Percentiles rank a stretch among this genome's conserved stretches.
Conservation (phyloP, 2,329 filamentous ascomycete genomes). For the Phoma sp. region DNA sequence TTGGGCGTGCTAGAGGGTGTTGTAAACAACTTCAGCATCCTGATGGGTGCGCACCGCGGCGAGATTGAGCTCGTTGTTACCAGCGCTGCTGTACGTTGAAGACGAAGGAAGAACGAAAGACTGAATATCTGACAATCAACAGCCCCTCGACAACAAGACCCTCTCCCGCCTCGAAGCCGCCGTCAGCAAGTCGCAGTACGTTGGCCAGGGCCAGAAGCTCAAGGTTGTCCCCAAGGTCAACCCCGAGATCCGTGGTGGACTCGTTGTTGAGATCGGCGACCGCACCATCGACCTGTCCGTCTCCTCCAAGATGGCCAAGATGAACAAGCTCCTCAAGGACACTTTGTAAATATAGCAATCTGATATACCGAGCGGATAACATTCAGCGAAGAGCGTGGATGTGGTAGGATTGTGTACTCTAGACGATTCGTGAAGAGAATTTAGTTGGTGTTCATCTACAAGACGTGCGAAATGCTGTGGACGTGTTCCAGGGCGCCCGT, state of each 20-base stretch:
- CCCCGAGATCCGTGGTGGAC: conserved; percentile 90
- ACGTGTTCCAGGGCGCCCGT: background rate
- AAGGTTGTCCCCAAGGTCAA: conserved; percentile 97
- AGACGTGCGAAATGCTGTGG: background rate
- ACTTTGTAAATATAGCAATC: conserved; percentile 77
- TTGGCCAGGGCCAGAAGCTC: conserved; percentile 93
- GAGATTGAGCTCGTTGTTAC: conserved; percentile 94
- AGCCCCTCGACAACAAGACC: conserved; percentile 88
- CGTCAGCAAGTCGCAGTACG: conserved; percentile 87
- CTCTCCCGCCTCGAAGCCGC: conserved; percentile 85
- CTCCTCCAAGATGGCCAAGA: conserved; percentile 91
- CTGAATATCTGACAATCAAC: conserved; percentile 25
- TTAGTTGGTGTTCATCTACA: conserved; percentile 23
- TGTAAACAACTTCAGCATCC: conserved; percentile 81
- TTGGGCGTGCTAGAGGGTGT: conserved; percentile 82
- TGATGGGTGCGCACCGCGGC: conserved; percentile 88
- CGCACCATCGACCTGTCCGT: conserved; percentile 98
- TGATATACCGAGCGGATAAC: conserved; percentile 20
- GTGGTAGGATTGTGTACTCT: conserved; percentile 45
- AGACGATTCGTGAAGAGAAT: conserved; percentile 41
- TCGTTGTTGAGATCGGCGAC: conserved; percentile 96
- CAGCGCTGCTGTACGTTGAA: conserved; percentile 77
- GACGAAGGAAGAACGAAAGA: background rate
- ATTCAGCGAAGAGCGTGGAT: conserved; percentile 18
- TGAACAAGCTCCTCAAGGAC: conserved; percentile 99